Base-by-base conservation (phyloP, 1,284 basidiomycete genomes). In the Sporisorium reilianum region DNA sequence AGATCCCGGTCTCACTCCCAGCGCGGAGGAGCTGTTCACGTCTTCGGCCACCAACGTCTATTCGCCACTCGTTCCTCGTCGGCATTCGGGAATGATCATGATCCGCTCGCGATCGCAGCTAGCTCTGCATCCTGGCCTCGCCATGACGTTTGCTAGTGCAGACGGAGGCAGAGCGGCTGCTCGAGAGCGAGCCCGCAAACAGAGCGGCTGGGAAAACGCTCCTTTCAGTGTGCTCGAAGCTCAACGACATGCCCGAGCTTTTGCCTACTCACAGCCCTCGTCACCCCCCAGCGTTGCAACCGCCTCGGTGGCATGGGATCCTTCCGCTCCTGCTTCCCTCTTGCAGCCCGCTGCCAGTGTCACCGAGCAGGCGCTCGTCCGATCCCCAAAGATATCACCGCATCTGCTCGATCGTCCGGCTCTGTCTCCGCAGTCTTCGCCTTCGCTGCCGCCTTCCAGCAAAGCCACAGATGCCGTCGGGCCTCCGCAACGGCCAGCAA, bases 201-300 rank as follows among this genome's bases (percentile, higher is more conserved):
- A 68, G 52, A 74, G 63, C 0, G 64, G 60, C 38, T 72, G 64
- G 60, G 76, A 77, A 30, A 80, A 80, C 26, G 78, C 78, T 1
- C 78, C 78, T 2, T 80, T 80, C 64, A 80, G 78, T 32, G 76
- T 73, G 16, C 77, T 80, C 22, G 78, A 80, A 46, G 76, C 73
- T 23, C 63, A 64, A 56, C 48, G 69, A 22, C 67, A 64, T 34
- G 64, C 59, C 8, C 56, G 57, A 12, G 57, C 55, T 56, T 57
- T 55, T 22, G 64, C 68, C 22, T 62, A 30, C 25, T 75, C 71
- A 4, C 71, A 72, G 25, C 75, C 75, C 20, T 58, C 64, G n/a
- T 78, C 75, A 18, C 75, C 75, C 18, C 75, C 75, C 4, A 56
- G 68, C 9, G n/a, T 40, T 9, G 34, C 56, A 25, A 32, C 57